Percentiles rank a stretch among this genome's conserved stretches.
Evolutionary conservation across 495 filamentous ascomycete genomes (phyloP).

Genomic region (Annulohypoxylon stygium): DNA sequence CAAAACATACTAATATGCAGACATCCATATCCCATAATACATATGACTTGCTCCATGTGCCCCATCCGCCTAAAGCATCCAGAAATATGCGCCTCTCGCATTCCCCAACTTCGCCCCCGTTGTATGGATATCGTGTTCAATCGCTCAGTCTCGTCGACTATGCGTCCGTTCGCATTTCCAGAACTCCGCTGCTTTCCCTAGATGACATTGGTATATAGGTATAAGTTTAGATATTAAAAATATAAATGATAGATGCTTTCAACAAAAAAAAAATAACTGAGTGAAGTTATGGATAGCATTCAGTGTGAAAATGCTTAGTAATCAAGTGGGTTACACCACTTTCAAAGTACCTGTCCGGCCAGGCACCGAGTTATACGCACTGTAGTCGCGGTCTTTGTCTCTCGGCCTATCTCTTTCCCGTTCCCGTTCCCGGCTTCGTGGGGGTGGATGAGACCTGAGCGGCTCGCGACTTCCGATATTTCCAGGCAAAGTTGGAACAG

Average conservation of each 20-base stretch:
- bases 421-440: conserved; percentile 38
- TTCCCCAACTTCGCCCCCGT: background rate
- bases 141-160: conserved; percentile 17
- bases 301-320: conserved; percentile 23
- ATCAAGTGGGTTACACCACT: conserved; percentile 43
- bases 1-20: conserved; percentile 11
- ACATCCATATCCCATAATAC: conserved; percentile 4
- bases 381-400: conserved; percentile 47
- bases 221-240: conserved; percentile 11
- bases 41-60: background rate
- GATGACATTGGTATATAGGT: conserved; percentile 14
- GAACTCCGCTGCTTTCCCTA: conserved; percentile 36
- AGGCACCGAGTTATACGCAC: conserved; percentile 49
- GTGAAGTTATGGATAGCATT: conserved; percentile 17
- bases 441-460: conserved; percentile 16
- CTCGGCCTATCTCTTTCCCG: conserved; percentile 34
- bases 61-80: conserved; percentile 5
- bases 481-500: conserved; percentile 38
- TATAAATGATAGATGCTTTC: conserved; percentile 16
- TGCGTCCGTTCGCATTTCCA: conserved; percentile 13
- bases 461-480: conserved; percentile 18
- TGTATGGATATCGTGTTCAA: conserved; percentile 26
- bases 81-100: conserved; percentile 17
- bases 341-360: conserved; percentile 49
- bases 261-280: conserved; percentile 21